phyloP scores from a whole-genome alignment of 495 filamentous ascomycete species.

The Aspergillus conjunctus region DNA sequence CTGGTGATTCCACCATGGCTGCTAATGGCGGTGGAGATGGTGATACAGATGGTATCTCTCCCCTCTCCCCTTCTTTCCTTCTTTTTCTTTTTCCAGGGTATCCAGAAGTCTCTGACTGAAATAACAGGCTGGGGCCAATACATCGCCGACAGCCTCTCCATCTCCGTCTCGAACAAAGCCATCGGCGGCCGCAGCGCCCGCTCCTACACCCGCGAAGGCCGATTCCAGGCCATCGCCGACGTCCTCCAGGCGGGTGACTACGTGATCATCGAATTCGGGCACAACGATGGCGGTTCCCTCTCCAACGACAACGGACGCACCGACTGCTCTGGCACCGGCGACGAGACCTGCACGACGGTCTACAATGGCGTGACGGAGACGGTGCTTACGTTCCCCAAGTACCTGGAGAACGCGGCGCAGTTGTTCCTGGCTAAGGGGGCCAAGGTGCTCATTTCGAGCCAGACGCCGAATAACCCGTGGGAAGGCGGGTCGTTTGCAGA shows the following conservation, averaged over 20 bases:
- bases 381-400: slow-evolving; percentile 59
- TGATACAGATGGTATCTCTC: slow-evolving; percentile 28
- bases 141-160: slow-evolving; percentile 47
- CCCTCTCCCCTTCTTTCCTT: neutral
- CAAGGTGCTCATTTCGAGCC: slow-evolving; percentile 60
- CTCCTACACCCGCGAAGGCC: slow-evolving; percentile 61
- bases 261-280: slow-evolving; percentile 65
- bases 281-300: slow-evolving; percentile 66
- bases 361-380: slow-evolving; percentile 56
- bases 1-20: slow-evolving; percentile 62
- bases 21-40: slow-evolving; percentile 42
- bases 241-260: slow-evolving; percentile 53
- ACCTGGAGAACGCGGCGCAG: slow-evolving; percentile 57
- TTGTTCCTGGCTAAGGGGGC: slow-evolving; percentile 60
- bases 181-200: slow-evolving; percentile 61
- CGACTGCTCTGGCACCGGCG: slow-evolving; percentile 56
- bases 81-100: neutral
- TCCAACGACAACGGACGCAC: slow-evolving; percentile 61
- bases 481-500: slow-evolving; percentile 53
- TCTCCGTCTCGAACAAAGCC: slow-evolving; percentile 58
- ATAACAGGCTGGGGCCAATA: slow-evolving; percentile 61
- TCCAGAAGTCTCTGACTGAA: neutral
- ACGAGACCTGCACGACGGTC: slow-evolving; percentile 55
- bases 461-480: slow-evolving; percentile 67
- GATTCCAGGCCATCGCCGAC: slow-evolving; percentile 56